phyloP scores from a whole-genome alignment of 352 stramenopile genomes.

The Phytopythium delawarense region DNA sequence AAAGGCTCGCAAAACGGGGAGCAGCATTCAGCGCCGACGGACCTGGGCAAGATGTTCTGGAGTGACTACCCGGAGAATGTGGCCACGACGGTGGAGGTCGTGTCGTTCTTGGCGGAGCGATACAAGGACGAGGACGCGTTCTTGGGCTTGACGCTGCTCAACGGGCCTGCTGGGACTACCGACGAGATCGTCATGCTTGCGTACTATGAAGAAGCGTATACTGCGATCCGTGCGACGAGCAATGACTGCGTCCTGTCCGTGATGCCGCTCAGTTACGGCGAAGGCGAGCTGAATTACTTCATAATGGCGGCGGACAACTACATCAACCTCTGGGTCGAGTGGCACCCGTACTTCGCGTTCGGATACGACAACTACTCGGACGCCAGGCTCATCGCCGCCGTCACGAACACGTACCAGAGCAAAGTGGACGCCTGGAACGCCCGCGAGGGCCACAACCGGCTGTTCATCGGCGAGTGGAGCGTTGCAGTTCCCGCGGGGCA shows the following conservation, averaged over 20 bases:
- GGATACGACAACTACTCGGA: conserved; percentile 24
- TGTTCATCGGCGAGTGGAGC: conserved; percentile 66
- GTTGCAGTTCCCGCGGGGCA: conserved; percentile 43
- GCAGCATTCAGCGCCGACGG: conserved; percentile 34
- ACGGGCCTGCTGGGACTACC: conserved; percentile 54
- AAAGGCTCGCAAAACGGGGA: conserved; percentile 57
- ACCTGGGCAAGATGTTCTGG: conserved; percentile 42
- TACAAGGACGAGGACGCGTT: conserved; percentile 68
- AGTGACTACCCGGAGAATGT: conserved; percentile 62
- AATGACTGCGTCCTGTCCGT: conserved; percentile 60
- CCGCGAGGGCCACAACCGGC: conserved; percentile 21
- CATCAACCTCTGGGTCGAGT: conserved; percentile 30
- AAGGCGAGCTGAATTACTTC: conserved; percentile 6
- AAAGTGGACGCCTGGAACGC: too few species aligned
- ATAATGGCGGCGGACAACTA: conserved; percentile 11
- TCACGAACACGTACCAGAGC: conserved; percentile 31
- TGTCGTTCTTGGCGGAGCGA: conserved; percentile 47
- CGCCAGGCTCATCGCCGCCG: conserved; percentile 32
- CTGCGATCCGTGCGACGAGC: conserved; percentile 37
- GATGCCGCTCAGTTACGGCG: conserved; percentile 26
- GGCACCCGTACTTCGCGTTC: conserved; percentile 40
- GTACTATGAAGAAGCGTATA: conserved; percentile 76
- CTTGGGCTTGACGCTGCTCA: conserved; percentile 65
- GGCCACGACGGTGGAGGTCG: conserved; percentile 43
- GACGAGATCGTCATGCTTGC: conserved; percentile 46